Evolutionary conservation across 768 basidiomycete genomes (phyloP).

Genomic region (Rubroboletus satanas): DNA sequence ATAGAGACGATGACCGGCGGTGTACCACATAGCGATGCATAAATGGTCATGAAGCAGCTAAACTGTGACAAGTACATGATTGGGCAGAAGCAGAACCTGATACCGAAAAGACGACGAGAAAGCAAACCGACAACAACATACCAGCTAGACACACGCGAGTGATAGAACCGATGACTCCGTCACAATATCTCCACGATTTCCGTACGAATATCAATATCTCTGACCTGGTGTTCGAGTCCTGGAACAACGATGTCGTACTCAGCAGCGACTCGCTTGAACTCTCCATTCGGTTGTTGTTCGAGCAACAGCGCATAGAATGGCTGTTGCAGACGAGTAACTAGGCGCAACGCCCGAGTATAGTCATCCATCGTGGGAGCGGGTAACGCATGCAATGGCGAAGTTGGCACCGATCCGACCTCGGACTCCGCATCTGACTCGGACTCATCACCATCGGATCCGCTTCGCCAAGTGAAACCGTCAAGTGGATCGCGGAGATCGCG

Average conservation of each 20-base stretch:
- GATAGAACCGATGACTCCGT: background rate
- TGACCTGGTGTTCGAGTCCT: background rate
- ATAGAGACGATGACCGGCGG: too few relatives aligned
- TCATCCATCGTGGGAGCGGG: background rate
- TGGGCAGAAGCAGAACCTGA: background rate
- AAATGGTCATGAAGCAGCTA: background rate
- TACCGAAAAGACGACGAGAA: background rate
- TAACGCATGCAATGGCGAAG: background rate
- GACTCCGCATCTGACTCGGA: background rate
- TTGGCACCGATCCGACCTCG: too few relatives aligned
- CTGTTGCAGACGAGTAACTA: background rate
- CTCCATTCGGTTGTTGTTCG: background rate
- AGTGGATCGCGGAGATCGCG: slow-evolving; percentile 1
- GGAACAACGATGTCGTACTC: background rate
- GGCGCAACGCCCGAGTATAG: background rate
- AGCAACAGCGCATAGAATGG: slow-evolving; percentile 5
- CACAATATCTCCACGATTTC: background rate
- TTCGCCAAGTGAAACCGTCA: background rate
- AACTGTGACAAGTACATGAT: background rate
- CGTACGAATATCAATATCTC: background rate
- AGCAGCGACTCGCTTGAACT: slow-evolving; percentile 18
- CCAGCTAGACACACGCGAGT: background rate
- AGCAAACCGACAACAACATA: background rate
- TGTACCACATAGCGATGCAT: too few relatives aligned
- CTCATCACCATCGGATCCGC: background rate